These are phyloP conservation scores for Ogataea nakhonphanomensis DNA, from an alignment of 805 yeast genomes.

Conservation along the genomic window DNA sequence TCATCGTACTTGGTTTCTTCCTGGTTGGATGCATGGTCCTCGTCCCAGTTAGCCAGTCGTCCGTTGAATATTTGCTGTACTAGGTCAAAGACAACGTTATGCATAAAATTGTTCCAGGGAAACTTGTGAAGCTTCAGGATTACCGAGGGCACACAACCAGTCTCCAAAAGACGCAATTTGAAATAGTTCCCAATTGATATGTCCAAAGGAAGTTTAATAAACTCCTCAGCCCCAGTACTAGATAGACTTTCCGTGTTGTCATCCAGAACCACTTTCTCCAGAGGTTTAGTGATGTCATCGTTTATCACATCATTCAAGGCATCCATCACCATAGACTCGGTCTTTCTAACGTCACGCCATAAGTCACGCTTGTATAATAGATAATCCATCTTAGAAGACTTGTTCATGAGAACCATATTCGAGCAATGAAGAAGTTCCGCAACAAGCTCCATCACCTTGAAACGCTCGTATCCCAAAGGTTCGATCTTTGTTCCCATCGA, in stretches of 20 bases:
- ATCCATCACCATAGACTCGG: conserved; percentile 35
- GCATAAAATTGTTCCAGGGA: conserved; percentile 97
- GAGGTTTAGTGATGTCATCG: conserved; percentile 17
- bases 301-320: conserved; percentile 34
- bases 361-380: conserved; percentile 68
- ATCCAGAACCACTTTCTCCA: conserved; percentile 29
- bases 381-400: conserved; percentile 57
- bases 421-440: conserved; percentile 96
- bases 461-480: conserved; percentile 86
- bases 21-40: conserved; percentile 33
- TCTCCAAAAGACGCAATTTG: conserved; percentile 74
- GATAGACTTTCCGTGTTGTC: conserved; percentile 24
- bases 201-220: conserved; percentile 26
- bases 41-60: conserved; percentile 35
- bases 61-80: conserved; percentile 94
- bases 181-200: conserved; percentile 72
- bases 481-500: conserved; percentile 57
- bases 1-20: conserved; percentile 34
- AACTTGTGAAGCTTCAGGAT: conserved; percentile 68
- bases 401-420: conserved; percentile 87
- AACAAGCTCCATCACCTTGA: conserved; percentile 83
- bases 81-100: conserved; percentile 93
- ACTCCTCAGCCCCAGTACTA: conserved; percentile 14
- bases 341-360: conserved; percentile 54
- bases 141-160: conserved; percentile 58